phyloP scores from a whole-genome alignment of 495 filamentous ascomycete genomes.

The Penicillium cosmopolitanum region DNA sequence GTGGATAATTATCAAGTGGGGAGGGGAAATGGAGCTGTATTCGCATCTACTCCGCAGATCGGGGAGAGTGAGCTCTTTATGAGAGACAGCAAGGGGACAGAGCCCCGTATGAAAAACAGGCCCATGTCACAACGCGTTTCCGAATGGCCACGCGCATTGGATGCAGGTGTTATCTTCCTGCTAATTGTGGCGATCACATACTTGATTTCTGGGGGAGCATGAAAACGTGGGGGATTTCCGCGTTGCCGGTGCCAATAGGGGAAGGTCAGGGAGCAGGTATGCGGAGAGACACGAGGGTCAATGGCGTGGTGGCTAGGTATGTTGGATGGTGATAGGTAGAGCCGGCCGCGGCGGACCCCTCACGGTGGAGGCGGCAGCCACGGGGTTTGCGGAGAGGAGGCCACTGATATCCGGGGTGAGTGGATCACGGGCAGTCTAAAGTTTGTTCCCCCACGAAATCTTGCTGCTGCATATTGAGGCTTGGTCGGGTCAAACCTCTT shows the following conservation, averaged over 20 bases:
- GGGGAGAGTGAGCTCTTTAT: background rate
- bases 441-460: constrained; percentile 5
- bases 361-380: constrained; percentile 10
- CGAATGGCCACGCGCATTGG: background rate
- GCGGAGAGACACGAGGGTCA: constrained; percentile 17
- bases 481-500: background rate
- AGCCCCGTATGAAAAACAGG: background rate
- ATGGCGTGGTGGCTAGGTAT: constrained; percentile 7
- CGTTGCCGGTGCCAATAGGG: constrained; percentile 4
- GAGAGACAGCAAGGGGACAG: background rate
- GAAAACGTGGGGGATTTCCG: constrained; percentile 16
- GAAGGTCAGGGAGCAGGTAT: background rate
- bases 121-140: background rate
- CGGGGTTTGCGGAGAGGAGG: constrained; percentile 1
- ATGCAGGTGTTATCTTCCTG: constrained; percentile 2
- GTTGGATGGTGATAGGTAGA: constrained; percentile 13
- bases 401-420: constrained; percentile 8
- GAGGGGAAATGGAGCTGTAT: background rate
- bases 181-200: constrained; percentile 13
- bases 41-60: background rate
- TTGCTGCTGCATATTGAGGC: constrained; percentile 2
- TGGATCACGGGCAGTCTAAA: background rate
- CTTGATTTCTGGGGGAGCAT: constrained; percentile 9
- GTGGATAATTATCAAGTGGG: background rate
- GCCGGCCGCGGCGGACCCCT: constrained; percentile 11